These are phyloP conservation scores for Lactarius psammicola DNA, from an alignment of 768 basidiomycete genomes.

Conservation along the genomic window DNA sequence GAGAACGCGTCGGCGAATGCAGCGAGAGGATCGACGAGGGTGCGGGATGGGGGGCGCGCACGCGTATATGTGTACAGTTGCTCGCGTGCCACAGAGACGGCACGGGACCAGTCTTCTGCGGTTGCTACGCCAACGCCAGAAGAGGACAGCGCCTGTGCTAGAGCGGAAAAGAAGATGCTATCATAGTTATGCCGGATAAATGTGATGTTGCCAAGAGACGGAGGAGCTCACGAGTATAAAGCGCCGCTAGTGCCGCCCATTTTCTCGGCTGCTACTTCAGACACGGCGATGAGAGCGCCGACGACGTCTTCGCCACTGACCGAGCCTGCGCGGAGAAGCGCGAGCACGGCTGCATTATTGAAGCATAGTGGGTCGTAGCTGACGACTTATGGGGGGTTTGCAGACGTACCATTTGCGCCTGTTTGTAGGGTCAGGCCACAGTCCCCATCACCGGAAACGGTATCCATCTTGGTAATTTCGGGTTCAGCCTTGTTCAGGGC, in stretches of 20 bases:
- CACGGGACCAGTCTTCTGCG: slow-evolving; percentile 55
- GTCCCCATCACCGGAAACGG: slow-evolving; percentile 89
- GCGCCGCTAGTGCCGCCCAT: slow-evolving; percentile 95
- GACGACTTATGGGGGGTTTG: slow-evolving; percentile 25
- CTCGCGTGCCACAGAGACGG: slow-evolving; percentile 55
- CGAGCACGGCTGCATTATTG: slow-evolving; percentile 51
- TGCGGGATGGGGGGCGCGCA: slow-evolving; percentile 86
- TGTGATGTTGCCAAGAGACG: not conserved
- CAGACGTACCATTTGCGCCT: slow-evolving; percentile 62
- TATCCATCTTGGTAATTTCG: slow-evolving; percentile 90
- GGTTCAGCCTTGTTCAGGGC: slow-evolving; percentile 76
- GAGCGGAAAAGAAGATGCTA: slow-evolving; percentile 88
- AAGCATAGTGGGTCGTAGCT: not conserved
- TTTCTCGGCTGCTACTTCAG: slow-evolving; percentile 71
- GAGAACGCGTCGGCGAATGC: slow-evolving; percentile 63
- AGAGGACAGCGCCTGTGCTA: slow-evolving; percentile 67
- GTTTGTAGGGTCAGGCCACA: slow-evolving; percentile 67
- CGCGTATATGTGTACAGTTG: slow-evolving; percentile 81
- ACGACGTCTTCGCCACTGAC: slow-evolving; percentile 66
- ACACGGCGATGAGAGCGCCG: slow-evolving; percentile 61
- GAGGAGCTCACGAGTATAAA: slow-evolving; percentile 72
- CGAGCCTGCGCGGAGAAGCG: slow-evolving; percentile 51
- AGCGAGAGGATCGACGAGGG: slow-evolving; percentile 86
- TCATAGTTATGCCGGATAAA: not conserved
- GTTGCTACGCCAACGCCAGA: slow-evolving; percentile 43